Conservation (phyloP, 2,329 filamentous ascomycete genomes). For the Thermochaetoides dissita region DNA sequence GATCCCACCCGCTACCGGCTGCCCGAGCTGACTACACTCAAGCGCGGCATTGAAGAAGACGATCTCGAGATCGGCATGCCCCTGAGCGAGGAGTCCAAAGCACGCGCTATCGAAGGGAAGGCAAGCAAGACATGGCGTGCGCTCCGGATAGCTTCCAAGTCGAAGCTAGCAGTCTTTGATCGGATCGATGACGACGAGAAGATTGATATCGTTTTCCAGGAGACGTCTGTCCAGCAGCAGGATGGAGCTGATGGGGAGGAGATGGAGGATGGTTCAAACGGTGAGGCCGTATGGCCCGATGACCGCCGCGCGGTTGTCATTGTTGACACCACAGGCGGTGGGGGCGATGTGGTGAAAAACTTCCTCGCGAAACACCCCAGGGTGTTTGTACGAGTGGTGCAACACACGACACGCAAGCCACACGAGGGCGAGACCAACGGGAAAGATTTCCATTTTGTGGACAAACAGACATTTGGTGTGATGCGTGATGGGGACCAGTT, state of each 20-base stretch:
- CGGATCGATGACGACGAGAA: slow-evolving; percentile 75
- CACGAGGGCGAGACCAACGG: slow-evolving; percentile 37
- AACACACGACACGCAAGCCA: slow-evolving; percentile 39
- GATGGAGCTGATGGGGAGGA: slow-evolving; percentile 9
- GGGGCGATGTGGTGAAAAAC: slow-evolving; percentile 46
- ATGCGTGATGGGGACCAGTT: slow-evolving; percentile 47
- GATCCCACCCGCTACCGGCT: slow-evolving; percentile 48
- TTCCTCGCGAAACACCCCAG: slow-evolving; percentile 50
- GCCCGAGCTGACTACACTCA: slow-evolving; percentile 57
- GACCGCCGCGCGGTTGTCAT: slow-evolving; percentile 49
- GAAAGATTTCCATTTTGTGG: slow-evolving; percentile 42
- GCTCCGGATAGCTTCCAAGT: slow-evolving; percentile 62
- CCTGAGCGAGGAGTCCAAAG: slow-evolving; percentile 43
- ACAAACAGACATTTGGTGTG: slow-evolving; percentile 38
- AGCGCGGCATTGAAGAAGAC: slow-evolving; percentile 59
- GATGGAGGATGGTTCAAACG: slow-evolving; percentile 12
- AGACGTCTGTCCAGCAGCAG: slow-evolving; percentile 17
- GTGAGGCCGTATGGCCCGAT: slow-evolving; percentile 24
- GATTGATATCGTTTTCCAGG: slow-evolving; percentile 40
- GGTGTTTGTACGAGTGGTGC: slow-evolving; percentile 46
- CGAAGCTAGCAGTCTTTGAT: slow-evolving; percentile 66
- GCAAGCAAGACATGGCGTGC: slow-evolving; percentile 85
- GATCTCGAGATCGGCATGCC: slow-evolving; percentile 82
- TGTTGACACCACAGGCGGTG: slow-evolving; percentile 41
- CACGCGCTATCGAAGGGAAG: slow-evolving; percentile 51